phyloP scores from a whole-genome alignment of 257 asterid genomes.

The Marsdenia floribunda region DNA sequence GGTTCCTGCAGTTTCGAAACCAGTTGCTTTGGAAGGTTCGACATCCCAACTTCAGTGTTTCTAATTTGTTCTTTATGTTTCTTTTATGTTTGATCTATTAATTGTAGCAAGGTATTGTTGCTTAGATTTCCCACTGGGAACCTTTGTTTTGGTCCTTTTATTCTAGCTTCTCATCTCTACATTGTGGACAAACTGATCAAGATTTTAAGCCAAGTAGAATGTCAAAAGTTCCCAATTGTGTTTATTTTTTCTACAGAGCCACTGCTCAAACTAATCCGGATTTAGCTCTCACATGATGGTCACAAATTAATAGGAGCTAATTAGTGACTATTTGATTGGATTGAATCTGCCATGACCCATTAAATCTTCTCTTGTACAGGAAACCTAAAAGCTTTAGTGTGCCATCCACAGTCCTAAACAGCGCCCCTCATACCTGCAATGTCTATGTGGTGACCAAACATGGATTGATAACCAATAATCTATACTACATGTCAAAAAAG shows the following conservation, averaged over 20 bases:
- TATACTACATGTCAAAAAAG: conserved; percentile 32
- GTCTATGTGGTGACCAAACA: conserved; percentile 52
- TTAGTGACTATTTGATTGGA: not conserved
- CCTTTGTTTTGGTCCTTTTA: not conserved
- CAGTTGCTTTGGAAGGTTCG: conserved; percentile 50
- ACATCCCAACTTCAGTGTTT: not conserved
- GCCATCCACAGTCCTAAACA: conserved; percentile 61
- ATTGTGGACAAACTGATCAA: not conserved
- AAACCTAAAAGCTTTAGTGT: conserved; percentile 48
- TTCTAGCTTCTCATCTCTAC: not conserved
- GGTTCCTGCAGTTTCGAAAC: conserved; percentile 61
- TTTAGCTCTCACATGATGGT: too few species aligned
- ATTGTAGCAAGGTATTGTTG: not conserved
- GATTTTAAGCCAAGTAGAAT: not conserved
- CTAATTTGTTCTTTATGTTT: not conserved
- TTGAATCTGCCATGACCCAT: not conserved
- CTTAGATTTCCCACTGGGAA: not conserved
- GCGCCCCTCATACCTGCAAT: conserved; percentile 58
- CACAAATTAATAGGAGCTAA: not conserved
- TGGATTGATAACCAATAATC: conserved; percentile 46
- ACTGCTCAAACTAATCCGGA: too few species aligned
- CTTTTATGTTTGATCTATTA: not conserved
- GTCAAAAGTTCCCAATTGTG: not conserved
- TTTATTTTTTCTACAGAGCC: not conserved
- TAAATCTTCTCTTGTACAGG: conserved; percentile 26